phyloP scores from a whole-genome alignment of 352 stramenopile genomes.

The Phytopythium sindhum region DNA sequence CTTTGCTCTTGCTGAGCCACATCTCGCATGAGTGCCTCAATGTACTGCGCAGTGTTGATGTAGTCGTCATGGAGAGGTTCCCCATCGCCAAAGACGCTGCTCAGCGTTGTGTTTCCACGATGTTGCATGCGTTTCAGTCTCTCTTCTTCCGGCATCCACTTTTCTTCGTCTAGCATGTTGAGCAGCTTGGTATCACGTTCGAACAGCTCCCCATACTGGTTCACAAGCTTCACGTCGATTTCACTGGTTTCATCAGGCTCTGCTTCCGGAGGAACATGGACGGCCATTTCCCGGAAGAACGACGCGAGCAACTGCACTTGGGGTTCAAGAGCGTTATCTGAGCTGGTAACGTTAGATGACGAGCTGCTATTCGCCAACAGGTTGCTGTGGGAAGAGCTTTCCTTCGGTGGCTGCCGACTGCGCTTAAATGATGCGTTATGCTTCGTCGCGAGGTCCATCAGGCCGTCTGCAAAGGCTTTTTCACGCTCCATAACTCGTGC shows the following conservation, averaged over 20 bases:
- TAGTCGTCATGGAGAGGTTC: constrained; percentile 28
- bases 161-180: constrained; percentile 49
- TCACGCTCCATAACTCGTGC: constrained; percentile 22
- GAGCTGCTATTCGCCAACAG: background rate
- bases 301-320: constrained; percentile 24
- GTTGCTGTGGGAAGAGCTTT: background rate
- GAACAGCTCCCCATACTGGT: constrained; percentile 43
- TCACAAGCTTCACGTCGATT: constrained; percentile 24
- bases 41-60: constrained; percentile 40
- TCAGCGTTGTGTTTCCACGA: constrained; percentile 15
- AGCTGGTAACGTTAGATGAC: too few species aligned
- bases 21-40: constrained; percentile 44
- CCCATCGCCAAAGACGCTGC: background rate
- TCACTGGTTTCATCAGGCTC: constrained; percentile 2
- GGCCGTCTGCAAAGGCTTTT: background rate
- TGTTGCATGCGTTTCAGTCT: constrained; percentile 11
- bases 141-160: constrained; percentile 31
- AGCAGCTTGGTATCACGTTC: constrained; percentile 33
- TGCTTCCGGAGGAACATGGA: constrained; percentile 29
- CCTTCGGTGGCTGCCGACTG: constrained; percentile 6
- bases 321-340: constrained; percentile 4
- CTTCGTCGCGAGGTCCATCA: background rate
- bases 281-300: constrained; percentile 59
- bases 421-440: constrained; percentile 4
- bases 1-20: constrained; percentile 15